Evolutionary conservation across 805 yeast genomes (phyloP).

Genomic region (Komagataella phaffii): DNA sequence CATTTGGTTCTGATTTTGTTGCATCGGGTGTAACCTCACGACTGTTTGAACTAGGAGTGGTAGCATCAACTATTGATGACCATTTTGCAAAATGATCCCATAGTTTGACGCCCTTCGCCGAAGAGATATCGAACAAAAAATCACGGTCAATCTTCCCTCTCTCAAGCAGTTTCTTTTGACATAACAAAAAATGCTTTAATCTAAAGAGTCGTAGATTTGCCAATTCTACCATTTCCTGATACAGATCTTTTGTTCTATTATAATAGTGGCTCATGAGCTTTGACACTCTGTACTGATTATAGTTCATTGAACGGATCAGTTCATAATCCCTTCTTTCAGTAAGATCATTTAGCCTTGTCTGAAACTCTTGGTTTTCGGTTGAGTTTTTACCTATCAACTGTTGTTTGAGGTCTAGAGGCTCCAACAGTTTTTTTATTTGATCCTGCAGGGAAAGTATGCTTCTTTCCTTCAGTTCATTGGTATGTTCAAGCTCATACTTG

Average conservation of each 20-base stretch:
- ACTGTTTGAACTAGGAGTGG: neutral
- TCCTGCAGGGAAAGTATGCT: neutral
- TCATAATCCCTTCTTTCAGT: constrained; percentile 20
- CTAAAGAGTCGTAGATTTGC: constrained; percentile 16
- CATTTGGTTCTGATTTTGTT: neutral
- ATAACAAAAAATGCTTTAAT: constrained; percentile 17
- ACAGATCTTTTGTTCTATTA: constrained; percentile 12
- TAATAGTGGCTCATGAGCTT: constrained; percentile 12
- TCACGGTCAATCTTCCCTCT: constrained; percentile 12
- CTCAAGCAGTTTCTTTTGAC: constrained; percentile 14
- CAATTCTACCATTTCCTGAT: constrained; percentile 13
- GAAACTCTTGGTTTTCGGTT: neutral
- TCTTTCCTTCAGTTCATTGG: neutral
- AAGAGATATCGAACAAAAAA: constrained; percentile 12
- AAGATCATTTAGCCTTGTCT: constrained; percentile 14
- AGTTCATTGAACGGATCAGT: constrained; percentile 12
- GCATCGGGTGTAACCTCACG: neutral
- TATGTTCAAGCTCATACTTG: neutral
- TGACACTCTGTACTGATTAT: constrained; percentile 12
- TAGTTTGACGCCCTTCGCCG: constrained; percentile 15
- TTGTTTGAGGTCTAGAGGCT: neutral
- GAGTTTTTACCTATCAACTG: neutral
- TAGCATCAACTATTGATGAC: neutral
- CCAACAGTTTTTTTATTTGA: neutral
- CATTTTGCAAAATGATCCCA: constrained; percentile 13